These are phyloP conservation scores for Botrytis elliptica DNA, from an alignment of 2,329 filamentous ascomycete species.

Conservation along the genomic window DNA sequence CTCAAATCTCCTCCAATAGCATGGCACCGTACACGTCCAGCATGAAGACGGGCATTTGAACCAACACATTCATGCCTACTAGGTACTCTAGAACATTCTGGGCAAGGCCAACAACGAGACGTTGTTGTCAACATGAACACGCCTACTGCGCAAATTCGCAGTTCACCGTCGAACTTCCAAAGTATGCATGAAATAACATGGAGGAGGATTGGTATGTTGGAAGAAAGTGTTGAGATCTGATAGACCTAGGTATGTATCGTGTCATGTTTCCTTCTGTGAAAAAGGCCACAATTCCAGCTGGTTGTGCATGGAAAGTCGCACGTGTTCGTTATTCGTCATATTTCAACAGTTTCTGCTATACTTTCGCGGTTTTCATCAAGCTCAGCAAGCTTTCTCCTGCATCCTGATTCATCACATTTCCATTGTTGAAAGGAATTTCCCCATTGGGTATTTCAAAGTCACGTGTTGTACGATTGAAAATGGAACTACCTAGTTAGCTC, in stretches of 20 bases:
- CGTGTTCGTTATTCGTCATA: neutral
- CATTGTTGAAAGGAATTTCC: neutral
- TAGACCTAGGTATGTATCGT: neutral
- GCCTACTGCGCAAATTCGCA: neutral
- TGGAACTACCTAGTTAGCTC: neutral
- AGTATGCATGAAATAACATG: neutral
- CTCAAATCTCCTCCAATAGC: neutral
- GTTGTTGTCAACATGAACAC: constrained; percentile 16
- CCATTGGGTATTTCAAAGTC: neutral
- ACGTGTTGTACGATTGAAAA: neutral
- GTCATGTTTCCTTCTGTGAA: neutral
- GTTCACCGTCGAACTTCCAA: neutral
- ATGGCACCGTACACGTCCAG: constrained; percentile 6
- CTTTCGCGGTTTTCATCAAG: neutral
- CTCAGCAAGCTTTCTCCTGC: neutral
- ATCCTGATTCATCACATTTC: too few relatives aligned
- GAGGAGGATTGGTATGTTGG: neutral
- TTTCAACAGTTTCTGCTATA: neutral
- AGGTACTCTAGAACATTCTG: constrained; percentile 11
- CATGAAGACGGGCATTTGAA: neutral
- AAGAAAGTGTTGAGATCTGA: neutral
- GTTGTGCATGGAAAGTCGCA: neutral
- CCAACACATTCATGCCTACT: neutral
- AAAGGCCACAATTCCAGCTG: neutral
- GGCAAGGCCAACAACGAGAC: constrained; percentile 2